phyloP scores from a whole-genome alignment of 2,329 filamentous ascomycete species.

The Knufia petricola region DNA sequence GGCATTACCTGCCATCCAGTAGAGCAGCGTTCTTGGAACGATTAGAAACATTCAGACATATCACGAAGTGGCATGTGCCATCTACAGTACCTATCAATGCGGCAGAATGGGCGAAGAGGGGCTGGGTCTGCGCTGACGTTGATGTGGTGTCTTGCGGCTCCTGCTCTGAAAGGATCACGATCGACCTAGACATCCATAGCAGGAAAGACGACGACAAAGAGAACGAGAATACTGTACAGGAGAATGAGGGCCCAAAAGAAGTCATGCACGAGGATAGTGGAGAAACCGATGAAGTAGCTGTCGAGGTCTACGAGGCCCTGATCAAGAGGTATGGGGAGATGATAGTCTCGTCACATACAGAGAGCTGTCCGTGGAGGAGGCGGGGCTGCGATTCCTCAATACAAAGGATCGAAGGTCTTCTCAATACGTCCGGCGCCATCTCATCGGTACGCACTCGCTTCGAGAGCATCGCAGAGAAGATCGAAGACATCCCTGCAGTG shows the following conservation, averaged over 20 bases:
- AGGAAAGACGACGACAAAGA: slow-evolving; percentile 65
- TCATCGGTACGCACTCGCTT: slow-evolving; percentile 54
- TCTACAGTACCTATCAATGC: slow-evolving; percentile 81
- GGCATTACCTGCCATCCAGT: slow-evolving; percentile 79
- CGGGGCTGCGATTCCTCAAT: slow-evolving; percentile 74
- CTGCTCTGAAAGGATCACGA: slow-evolving; percentile 73
- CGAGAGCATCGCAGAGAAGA: slow-evolving; percentile 39
- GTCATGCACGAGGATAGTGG: slow-evolving; percentile 30
- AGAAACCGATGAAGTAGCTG: slow-evolving; percentile 13
- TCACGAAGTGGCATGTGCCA: slow-evolving; percentile 77
- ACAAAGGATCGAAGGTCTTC: slow-evolving; percentile 52
- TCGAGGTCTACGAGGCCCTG: slow-evolving; percentile 49
- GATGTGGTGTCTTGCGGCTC: slow-evolving; percentile 79
- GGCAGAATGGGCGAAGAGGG: slow-evolving; percentile 86
- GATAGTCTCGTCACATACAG: slow-evolving; percentile 64
- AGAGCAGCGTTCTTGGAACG: slow-evolving; percentile 71
- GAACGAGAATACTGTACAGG: slow-evolving; percentile 9
- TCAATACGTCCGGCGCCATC: slow-evolving; percentile 52
- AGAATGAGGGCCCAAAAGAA: slow-evolving; percentile 13
- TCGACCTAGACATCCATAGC: slow-evolving; percentile 68
- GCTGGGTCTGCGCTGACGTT: slow-evolving; percentile 76
- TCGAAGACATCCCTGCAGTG: slow-evolving; percentile 35
- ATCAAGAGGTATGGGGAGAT: slow-evolving; percentile 66
- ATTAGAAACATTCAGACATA: slow-evolving; percentile 78
- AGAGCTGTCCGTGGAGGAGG: slow-evolving; percentile 76